A percentile compares a stretch with the other conserved stretches of the same genome.
Conservation (phyloP, 148 eudicot species). For the Dysphania ambrosioides region DNA sequence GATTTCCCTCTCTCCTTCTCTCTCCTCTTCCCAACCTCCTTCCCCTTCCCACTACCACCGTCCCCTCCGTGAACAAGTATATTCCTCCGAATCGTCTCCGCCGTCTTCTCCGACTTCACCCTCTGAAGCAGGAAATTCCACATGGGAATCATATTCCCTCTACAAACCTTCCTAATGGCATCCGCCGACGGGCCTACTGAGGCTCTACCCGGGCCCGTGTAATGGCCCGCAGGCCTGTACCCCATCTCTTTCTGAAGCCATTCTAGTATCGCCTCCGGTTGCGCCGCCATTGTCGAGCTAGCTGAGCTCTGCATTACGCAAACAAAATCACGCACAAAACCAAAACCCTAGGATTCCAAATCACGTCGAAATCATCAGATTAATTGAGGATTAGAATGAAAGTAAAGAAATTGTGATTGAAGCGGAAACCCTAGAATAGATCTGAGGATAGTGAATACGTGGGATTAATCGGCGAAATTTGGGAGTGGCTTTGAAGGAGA, state of each 20-base stretch:
- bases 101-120: conserved; percentile 95
- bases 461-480: neutral
- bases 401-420: neutral
- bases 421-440: conserved; percentile 22
- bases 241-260: conserved; percentile 98
- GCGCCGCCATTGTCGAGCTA: conserved; percentile 43
- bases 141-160: conserved; percentile 96
- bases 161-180: conserved; percentile 64
- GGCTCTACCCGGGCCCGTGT: conserved; percentile 50
- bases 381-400: neutral
- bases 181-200: conserved; percentile 51
- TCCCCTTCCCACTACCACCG: conserved; percentile 29
- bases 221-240: conserved; percentile 64
- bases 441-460: conserved; percentile 13
- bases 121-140: conserved; percentile 74
- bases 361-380: conserved; percentile 3
- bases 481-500: neutral
- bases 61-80: conserved; percentile 61
- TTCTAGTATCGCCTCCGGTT: conserved; percentile 76
- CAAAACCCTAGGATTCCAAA: conserved; percentile 27
- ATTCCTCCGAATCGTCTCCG: conserved; percentile 70
- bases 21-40: conserved; percentile 44
- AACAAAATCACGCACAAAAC: neutral
- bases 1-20: conserved; percentile 40
- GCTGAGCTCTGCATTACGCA: conserved; percentile 49